Evolutionary conservation across 768 basidiomycete species (phyloP), one percentile per base, ranked within the genome.

Genomic region (Rhodotorula kratochvilovae): DNA sequence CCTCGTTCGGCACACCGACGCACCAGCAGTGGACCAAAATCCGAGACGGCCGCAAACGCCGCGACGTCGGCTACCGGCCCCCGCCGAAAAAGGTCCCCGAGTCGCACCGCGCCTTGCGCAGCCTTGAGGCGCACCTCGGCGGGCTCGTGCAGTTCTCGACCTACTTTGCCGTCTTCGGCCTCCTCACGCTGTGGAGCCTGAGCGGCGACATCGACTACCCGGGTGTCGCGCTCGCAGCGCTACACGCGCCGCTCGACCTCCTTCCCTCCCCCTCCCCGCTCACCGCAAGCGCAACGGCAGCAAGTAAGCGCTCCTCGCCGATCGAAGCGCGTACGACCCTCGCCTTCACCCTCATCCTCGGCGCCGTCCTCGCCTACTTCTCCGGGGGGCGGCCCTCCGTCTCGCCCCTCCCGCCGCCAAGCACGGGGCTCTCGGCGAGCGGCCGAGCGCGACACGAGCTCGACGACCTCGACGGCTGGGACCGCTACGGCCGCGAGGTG

Each of bases 11-110:
- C 21, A 66, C 74, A 12, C 74, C 74, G 27, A 75, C 74, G 1
- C 74, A 75, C 53, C 62, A 58, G 35, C 61, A 59, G n/a, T 61
- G 88, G 80, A 25, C 88, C 77, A 76, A 89, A 77, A 63, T 83
- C 85, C 31, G 85, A 85, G 15, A 86, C 82, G 33, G 84, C 81
- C 56, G 86, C 72, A 33, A 84, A 84, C 8, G 85, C 83, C 31
- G 81, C 74, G 71, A 88, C 86, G 66, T 88, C 85, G 63, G 83
- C 77, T 65, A 87, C 84, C 17, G 83, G 5, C 65, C 74, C 8
- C 74, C 74, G 25, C 74, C 74, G 36, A 75, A 75, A 45, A 39
- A 55, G 25, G 74, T 75, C 8, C 74, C 74, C 7, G 67, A 63
- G 23, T 57, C 53, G 21, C 74, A 75, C 45, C 61, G 74, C 23